phyloP scores from a whole-genome alignment of 352 stramenopile genomes.

The Aphanomyces astaci region DNA sequence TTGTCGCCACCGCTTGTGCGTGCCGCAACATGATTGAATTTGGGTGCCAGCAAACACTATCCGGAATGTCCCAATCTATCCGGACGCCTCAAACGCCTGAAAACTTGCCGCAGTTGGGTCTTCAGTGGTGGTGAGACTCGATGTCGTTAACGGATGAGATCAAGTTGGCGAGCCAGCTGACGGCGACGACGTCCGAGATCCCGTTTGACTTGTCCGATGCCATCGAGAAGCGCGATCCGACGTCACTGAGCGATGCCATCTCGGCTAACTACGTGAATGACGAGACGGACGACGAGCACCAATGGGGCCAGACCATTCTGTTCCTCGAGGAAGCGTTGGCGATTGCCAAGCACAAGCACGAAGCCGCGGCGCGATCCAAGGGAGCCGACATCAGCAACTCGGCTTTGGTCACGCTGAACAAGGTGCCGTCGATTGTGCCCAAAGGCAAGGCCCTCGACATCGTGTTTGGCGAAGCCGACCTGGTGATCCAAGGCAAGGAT shows the following conservation, averaged over 20 bases:
- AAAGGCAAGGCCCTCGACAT: constrained; percentile 21
- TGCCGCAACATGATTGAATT: too few species aligned
- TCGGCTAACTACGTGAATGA: background rate
- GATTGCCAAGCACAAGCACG: constrained; percentile 15
- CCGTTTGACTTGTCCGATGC: background rate
- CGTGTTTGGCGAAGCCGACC: constrained; percentile 16
- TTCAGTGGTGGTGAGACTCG: background rate
- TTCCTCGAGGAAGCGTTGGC: constrained; percentile 10
- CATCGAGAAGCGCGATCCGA: background rate
- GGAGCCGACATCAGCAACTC: background rate
- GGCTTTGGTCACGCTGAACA: constrained; percentile 9
- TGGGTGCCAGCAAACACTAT: too few species aligned
- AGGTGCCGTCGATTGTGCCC: background rate
- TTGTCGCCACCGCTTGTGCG: background rate
- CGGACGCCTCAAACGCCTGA: background rate
- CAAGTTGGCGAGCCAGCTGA: background rate
- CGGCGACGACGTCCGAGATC: background rate
- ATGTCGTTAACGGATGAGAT: background rate
- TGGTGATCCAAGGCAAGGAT: constrained; percentile 18
- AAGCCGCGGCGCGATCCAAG: background rate
- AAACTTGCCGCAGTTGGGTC: background rate
- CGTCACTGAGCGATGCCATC: constrained; percentile 2
- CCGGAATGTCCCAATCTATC: too few species aligned
- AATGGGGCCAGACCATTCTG: constrained; percentile 7
- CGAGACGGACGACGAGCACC: constrained; percentile 2